phyloP scores from a whole-genome alignment of 2,329 filamentous ascomycete genomes.

The Zelopaecilomyces penicillatus region DNA sequence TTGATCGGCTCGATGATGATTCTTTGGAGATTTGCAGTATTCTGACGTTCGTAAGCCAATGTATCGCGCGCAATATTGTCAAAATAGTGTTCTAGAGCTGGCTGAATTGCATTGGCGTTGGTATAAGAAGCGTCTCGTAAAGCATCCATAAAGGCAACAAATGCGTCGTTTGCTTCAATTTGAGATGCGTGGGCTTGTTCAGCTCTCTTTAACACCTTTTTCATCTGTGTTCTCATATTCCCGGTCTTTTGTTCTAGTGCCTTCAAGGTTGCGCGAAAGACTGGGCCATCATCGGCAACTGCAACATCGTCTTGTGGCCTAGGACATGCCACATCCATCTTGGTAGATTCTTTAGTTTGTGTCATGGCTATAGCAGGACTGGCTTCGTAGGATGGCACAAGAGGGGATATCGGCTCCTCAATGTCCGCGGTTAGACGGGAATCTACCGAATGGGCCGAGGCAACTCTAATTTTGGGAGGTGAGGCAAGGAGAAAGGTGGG shows the following conservation, averaged over 20 bases:
- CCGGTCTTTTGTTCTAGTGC: conserved; percentile 93
- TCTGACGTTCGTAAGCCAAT: conserved; percentile 74
- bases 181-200: conserved; percentile 79
- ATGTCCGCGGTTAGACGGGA: conserved; percentile 65
- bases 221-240: conserved; percentile 89
- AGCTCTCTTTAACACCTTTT: conserved; percentile 90
- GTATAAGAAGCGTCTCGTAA: conserved; percentile 80
- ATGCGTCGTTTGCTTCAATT: conserved; percentile 74
- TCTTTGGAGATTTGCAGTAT: conserved; percentile 75
- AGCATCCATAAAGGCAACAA: conserved; percentile 74
- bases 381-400: conserved; percentile 30
- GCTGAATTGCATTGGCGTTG: conserved; percentile 94
- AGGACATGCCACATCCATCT: conserved; percentile 80
- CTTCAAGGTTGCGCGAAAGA: conserved; percentile 96
- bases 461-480: conserved; percentile 69
- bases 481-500: conserved; percentile 65
- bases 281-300: conserved; percentile 80
- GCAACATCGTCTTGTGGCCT: conserved; percentile 79
- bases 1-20: conserved; percentile 91
- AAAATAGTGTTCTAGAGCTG: conserved; percentile 94
- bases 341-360: conserved; percentile 47
- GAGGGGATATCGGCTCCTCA: conserved; percentile 51
- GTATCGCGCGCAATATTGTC: conserved; percentile 94
- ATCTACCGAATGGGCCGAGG: conserved; percentile 80
- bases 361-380: conserved; percentile 18